These are phyloP conservation scores for Purpureocillium lavendulum DNA, from an alignment of 2,329 filamentous ascomycete species.

Conservation along the genomic window DNA sequence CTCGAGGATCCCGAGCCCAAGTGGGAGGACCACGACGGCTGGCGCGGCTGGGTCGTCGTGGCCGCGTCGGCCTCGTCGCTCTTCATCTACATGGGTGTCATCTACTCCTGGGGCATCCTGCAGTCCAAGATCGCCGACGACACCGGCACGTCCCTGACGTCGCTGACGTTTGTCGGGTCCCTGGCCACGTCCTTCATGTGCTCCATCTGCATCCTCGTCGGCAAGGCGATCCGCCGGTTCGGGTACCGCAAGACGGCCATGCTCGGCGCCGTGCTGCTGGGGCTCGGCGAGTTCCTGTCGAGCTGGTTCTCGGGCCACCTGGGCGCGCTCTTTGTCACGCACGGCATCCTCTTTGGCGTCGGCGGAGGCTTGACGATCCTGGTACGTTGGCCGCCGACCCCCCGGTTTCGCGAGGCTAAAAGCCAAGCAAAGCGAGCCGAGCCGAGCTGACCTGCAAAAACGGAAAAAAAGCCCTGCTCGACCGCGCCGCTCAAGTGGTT, in stretches of 20 bases:
- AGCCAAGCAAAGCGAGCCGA: no score
- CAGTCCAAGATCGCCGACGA: constrained; percentile 15
- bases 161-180: constrained; percentile 18
- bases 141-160: constrained; percentile 12
- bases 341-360: constrained; percentile 17
- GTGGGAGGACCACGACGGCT: constrained; percentile 4
- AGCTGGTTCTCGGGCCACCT: constrained; percentile 14
- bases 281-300: constrained; percentile 17
- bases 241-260: constrained; percentile 14
- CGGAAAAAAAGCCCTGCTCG: constrained; percentile 18
- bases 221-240: constrained; percentile 12
- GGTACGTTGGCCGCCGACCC: constrained; percentile 10
- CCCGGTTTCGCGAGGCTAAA: no score
- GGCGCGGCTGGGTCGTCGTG: constrained; percentile 16
- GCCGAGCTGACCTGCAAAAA: not conserved
- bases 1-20: not conserved
- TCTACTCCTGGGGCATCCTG: constrained; percentile 19
- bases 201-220: constrained; percentile 15
- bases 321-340: constrained; percentile 15
- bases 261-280: constrained; percentile 14
- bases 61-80: constrained; percentile 13
- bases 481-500: constrained; percentile 17
- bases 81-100: constrained; percentile 19
- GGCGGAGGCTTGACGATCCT: constrained; percentile 16
- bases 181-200: constrained; percentile 19